These are phyloP conservation scores for Tilletia horrida DNA, from an alignment of 1,284 basidiomycete genomes.

Conservation along the genomic window DNA sequence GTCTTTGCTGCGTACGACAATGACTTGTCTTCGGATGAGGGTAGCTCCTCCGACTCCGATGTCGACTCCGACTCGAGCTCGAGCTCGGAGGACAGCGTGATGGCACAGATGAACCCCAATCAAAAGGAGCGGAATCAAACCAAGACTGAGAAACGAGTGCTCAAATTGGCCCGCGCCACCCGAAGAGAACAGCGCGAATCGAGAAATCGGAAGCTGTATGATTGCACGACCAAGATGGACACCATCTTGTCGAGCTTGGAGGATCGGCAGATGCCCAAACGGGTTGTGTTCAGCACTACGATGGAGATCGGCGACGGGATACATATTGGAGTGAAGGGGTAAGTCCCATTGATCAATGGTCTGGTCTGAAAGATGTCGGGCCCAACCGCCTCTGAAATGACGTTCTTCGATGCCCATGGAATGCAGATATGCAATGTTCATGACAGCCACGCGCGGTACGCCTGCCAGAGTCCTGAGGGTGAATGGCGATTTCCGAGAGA, in stretches of 20 bases:
- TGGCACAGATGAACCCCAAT: not conserved
- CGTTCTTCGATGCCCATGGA: not conserved
- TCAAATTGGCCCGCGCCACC: not conserved
- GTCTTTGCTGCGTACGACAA: slow-evolving; percentile 50
- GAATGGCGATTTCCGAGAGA: not conserved
- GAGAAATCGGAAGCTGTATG: slow-evolving; percentile 3
- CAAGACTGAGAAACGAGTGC: slow-evolving; percentile 20
- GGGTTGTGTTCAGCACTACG: slow-evolving; percentile 77
- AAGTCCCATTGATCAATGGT: slow-evolving; percentile 14
- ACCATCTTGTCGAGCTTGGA: slow-evolving; percentile 51
- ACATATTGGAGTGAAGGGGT: slow-evolving; percentile 84
- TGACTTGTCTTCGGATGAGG: slow-evolving; percentile 23
- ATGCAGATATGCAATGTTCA: slow-evolving; percentile 9
- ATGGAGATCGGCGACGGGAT: slow-evolving; percentile 65
- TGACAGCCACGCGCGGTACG: slow-evolving; percentile 32
- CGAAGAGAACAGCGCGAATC: not conserved
- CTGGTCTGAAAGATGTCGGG: not conserved
- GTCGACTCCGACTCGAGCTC: slow-evolving; percentile 17
- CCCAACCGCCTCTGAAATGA: not conserved
- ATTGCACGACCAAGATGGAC: slow-evolving; percentile 31
- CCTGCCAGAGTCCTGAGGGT: slow-evolving; percentile 31
- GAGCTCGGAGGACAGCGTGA: not conserved
- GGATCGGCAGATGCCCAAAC: slow-evolving; percentile 71
- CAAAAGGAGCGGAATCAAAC: not conserved
- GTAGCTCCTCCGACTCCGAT: slow-evolving; percentile 26